Evolutionary conservation across 306 rosid genomes (phyloP), one percentile per base, ranked within the genome.

Genomic region (Castanea crenata): DNA sequence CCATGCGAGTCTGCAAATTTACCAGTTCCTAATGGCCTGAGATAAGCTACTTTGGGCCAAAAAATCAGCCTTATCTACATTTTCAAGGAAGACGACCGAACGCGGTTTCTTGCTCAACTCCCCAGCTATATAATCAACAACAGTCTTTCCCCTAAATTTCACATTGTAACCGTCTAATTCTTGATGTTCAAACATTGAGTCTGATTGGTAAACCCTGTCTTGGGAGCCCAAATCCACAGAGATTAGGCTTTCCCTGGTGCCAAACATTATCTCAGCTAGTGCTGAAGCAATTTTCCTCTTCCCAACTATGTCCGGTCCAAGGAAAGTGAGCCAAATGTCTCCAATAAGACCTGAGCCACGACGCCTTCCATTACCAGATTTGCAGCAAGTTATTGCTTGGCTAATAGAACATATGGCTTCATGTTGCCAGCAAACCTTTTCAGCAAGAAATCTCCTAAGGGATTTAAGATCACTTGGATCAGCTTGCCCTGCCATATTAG

Each of bases 271-370:
- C 82, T 93, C 97, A 1, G 96, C 88, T 49, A 96, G 96, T 61
- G 93, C 91, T 69, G 80, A 46, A 73, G 91, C 92, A 77, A 93
- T 78, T 87, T 85, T 93, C 83, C 81, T 88, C 87, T 96, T 93
- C 46, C 98, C 99, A 52, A 93, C 65, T 78, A 76, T 88, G 84
- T 96, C 99, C 5, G 90, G 97, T 65, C 99, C 99, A 64, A 86
- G 82, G 55, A 96, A 89, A 23, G 91, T 83, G 82, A 96, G 85
- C 99, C 99, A 96, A 71, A 81, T 83, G 79, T 90, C 94, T 76
- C 88, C 89, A 86, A 94, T 85, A 68, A 57, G 74, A 72, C 54
- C 86, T 4, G 91, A 87, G 83, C 85, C 72, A 9, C 56, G 32
- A 9, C 73, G 83, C 85, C 81, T 88, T 80, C 90, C 87, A 34